Conservation (phyloP, 2,329 filamentous ascomycete genomes). For the Apiospora sp. region DNA sequence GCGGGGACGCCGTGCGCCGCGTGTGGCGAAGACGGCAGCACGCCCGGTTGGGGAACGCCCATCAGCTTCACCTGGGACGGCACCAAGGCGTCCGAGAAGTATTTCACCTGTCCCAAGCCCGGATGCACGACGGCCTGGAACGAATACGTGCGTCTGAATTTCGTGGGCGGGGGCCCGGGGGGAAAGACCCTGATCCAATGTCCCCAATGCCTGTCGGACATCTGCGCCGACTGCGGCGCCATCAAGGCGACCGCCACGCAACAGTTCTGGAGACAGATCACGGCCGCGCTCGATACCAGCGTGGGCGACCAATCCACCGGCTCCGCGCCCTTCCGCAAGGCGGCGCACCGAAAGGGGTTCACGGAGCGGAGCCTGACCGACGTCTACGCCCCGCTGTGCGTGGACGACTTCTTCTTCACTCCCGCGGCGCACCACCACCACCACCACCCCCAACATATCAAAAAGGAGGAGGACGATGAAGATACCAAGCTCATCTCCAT, state of each 20-base stretch:
- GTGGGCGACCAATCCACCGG: not conserved
- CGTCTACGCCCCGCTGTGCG: not conserved
- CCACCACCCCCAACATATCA: not conserved
- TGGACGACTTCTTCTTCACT: not conserved
- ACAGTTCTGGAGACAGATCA: not conserved
- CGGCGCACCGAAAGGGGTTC: slow-evolving; percentile 19
- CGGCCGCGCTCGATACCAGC: not conserved
- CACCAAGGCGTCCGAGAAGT: not conserved
- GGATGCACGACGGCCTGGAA: slow-evolving; percentile 5
- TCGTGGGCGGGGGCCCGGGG: not conserved
- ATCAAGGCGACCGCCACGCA: not conserved
- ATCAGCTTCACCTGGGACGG: slow-evolving; percentile 3
- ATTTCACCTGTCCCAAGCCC: not conserved
- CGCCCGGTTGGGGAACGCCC: not conserved
- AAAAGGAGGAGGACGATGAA: not conserved
- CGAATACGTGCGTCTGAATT: not conserved
- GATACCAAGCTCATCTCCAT: not conserved
- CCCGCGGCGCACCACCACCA: not conserved
- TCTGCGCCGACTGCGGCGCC: slow-evolving; percentile 16
- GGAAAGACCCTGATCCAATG: not conserved
- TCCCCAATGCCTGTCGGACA: not conserved
- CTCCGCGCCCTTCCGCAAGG: not conserved
- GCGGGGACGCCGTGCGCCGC: not conserved
- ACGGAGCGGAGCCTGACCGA: slow-evolving; percentile 18
- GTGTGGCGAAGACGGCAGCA: slow-evolving; percentile 3